Conservation (phyloP, 441 rosid species). For the Raphanus hybrid region DNA sequence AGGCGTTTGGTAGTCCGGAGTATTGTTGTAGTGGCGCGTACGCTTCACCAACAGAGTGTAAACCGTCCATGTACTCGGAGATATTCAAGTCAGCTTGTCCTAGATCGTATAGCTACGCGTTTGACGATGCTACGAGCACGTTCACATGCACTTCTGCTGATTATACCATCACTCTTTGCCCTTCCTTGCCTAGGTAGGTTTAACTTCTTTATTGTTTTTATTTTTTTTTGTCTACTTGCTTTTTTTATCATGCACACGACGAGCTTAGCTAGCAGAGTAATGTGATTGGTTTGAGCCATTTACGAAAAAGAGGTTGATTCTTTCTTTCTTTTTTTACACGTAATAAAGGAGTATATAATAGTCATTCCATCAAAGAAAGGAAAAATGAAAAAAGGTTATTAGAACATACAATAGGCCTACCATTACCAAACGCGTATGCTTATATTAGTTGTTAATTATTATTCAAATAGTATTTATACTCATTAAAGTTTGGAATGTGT, state of each 20-base stretch:
- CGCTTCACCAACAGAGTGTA: slow-evolving; percentile 59
- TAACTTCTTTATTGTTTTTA: background rate
- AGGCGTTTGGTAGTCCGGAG: slow-evolving; percentile 63
- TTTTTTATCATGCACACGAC: slow-evolving; percentile 37
- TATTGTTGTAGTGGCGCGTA: slow-evolving; percentile 73
- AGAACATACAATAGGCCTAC: slow-evolving; percentile 33
- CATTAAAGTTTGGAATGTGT: slow-evolving; percentile 27
- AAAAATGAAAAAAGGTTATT: slow-evolving; percentile 14
- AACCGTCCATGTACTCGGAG: slow-evolving; percentile 66
- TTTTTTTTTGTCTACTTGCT: slow-evolving; percentile 14
- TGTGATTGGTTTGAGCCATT: slow-evolving; percentile 41
- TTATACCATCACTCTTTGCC: slow-evolving; percentile 86
- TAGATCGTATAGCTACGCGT: slow-evolving; percentile 71
- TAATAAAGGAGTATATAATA: slow-evolving; percentile 39
- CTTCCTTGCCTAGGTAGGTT: slow-evolving; percentile 53
- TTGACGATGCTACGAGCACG: slow-evolving; percentile 75
- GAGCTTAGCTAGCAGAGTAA: slow-evolving; percentile 45
- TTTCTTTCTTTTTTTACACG: slow-evolving; percentile 32
- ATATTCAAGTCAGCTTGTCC: slow-evolving; percentile 72
- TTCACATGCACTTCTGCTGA: slow-evolving; percentile 80
- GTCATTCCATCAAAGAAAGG: slow-evolving; percentile 35
- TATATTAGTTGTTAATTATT: background rate
- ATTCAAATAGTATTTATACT: background rate
- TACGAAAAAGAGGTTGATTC: slow-evolving; percentile 28
- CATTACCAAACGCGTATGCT: slow-evolving; percentile 27